Evolutionary conservation across 2,329 filamentous ascomycete species (phyloP), one percentile per base, ranked within the genome.

Genomic region (Fusarium pseudonygamai): DNA sequence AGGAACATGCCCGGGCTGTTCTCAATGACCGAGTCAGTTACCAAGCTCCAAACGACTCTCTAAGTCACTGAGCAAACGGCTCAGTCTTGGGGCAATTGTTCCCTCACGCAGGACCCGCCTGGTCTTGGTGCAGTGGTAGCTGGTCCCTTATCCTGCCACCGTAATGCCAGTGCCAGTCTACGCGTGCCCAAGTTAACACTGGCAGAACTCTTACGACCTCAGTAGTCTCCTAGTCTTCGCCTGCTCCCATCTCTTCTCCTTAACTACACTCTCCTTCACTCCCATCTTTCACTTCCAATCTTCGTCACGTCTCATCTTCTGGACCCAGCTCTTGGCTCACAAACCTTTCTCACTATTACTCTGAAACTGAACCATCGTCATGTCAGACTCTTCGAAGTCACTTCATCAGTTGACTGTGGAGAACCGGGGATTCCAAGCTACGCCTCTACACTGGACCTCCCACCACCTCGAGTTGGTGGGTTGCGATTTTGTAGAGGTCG

Each of bases 1-100:
- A 11, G 9, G 13, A 22, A 12, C n/a, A 16, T 15, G 7, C 3
- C 5, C 3, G 7, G 13, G 5, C 49, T 26, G 13, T 9, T 26
- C 18, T 36, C 8, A 22, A 15, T 55, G 10, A 14, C 14, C 2
- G 4, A 18, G 11, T 4, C 14, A 40, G 7, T n/a, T 7, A 6
- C 20, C 4, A 36, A 5, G 9, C 1, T 26, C 9, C 13, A 8
- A 15, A 3, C 5, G 2, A 22, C 13, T 12, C 13, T 8, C 7
- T 12, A 12, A 6, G 3, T 2, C 5, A 22, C 2, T 26, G 5
- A 11, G 10, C 1, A 26, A 20, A 26, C 9, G 7, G 2, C 18
- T 36, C 2, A 6, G 4, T 9, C 9, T 26, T 16, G 9, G 5
- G 5, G 16, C 7, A 5, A 52, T 16, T 26, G 18, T 36, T 16